These are phyloP conservation scores for Cystobasidium pallidum DNA, from an alignment of 1,284 basidiomycete species.

Conservation along the genomic window DNA sequence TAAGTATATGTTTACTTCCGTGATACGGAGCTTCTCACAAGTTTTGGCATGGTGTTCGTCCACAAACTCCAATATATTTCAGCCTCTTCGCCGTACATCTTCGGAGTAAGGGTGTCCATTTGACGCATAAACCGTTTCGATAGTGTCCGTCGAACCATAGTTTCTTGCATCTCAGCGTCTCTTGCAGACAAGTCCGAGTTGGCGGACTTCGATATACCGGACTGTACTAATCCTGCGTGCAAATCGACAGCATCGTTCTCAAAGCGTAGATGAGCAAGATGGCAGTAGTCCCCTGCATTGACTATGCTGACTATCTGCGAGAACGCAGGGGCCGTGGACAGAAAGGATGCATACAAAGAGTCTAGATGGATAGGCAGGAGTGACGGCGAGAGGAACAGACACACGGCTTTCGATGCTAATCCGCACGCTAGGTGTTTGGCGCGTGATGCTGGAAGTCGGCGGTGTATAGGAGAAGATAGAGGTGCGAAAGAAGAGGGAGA, in stretches of 20 bases:
- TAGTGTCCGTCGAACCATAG: not conserved
- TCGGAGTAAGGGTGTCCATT: slow-evolving; percentile 11
- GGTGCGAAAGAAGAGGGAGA: slow-evolving; percentile 47
- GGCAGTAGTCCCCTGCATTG: slow-evolving; percentile 30
- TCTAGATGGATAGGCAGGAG: slow-evolving; percentile 46
- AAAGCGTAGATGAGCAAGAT: slow-evolving; percentile 18
- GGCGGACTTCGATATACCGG: not conserved
- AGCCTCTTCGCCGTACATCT: slow-evolving; percentile 38
- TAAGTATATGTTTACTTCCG: not conserved
- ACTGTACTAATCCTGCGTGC: slow-evolving; percentile 21
- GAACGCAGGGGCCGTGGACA: slow-evolving; percentile 21
- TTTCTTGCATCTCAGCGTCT: slow-evolving; percentile 19
- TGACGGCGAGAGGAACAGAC: slow-evolving; percentile 34
- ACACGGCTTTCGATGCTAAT: slow-evolving; percentile 43
- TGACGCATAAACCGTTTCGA: slow-evolving; percentile 32
- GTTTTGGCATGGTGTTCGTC: slow-evolving; percentile 50
- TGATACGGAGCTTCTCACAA: slow-evolving; percentile 36
- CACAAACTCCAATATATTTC: slow-evolving; percentile 50
- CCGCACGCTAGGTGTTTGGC: slow-evolving; percentile 50
- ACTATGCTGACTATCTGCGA: slow-evolving; percentile 26
- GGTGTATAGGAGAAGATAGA: slow-evolving; percentile 21
- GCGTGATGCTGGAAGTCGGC: slow-evolving; percentile 30
- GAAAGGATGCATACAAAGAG: slow-evolving; percentile 49
- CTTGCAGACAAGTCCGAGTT: not conserved
- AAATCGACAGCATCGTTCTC: slow-evolving; percentile 33